A percentile compares a stretch with the other conserved stretches of the same genome.
Evolutionary conservation across 345 rosid species (phyloP).

Genomic region (Camelina sativa): DNA sequence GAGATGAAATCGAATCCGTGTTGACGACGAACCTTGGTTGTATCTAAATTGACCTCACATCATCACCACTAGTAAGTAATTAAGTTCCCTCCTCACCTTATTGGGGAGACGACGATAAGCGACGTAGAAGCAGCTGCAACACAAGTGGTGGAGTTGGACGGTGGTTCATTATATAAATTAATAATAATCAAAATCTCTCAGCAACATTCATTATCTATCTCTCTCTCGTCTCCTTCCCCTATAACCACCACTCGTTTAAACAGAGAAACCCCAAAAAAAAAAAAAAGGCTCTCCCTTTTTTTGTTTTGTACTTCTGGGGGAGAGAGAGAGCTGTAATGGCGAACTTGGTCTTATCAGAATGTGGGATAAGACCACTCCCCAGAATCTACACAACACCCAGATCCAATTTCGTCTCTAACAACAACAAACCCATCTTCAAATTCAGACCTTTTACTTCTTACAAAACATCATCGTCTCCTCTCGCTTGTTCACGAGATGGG

Average conservation of each 20-base stretch:
- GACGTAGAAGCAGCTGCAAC: conserved; percentile 21
- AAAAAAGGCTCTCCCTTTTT: neutral
- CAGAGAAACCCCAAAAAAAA: neutral
- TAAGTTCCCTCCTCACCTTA: conserved; percentile 4
- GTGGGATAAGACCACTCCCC: conserved; percentile 77
- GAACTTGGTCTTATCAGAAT: conserved; percentile 70
- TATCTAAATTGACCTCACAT: conserved; percentile 31
- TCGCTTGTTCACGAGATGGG: conserved; percentile 40
- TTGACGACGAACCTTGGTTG: conserved; percentile 11
- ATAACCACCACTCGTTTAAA: conserved; percentile 30
- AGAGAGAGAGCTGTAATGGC: conserved; percentile 60
- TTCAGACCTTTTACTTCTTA: conserved; percentile 15
- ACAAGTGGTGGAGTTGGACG: too few relatives aligned
- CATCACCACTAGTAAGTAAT: neutral
- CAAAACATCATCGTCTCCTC: conserved; percentile 24
- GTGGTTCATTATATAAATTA: too few relatives aligned
- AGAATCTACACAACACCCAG: conserved; percentile 52
- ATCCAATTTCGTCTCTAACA: conserved; percentile 41
- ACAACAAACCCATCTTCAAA: conserved; percentile 32
- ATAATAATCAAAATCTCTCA: conserved; percentile 1
- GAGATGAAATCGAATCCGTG: conserved; percentile 28
- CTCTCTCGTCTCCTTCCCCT: neutral
- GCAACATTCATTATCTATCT: conserved; percentile 36
- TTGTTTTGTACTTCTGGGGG: conserved; percentile 25
- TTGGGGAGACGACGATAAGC: conserved; percentile 36